Percentiles rank a stretch among this genome's conserved stretches.
phyloP scores from a whole-genome alignment of 768 basidiomycete species.

The Podaxis pistillaris region DNA sequence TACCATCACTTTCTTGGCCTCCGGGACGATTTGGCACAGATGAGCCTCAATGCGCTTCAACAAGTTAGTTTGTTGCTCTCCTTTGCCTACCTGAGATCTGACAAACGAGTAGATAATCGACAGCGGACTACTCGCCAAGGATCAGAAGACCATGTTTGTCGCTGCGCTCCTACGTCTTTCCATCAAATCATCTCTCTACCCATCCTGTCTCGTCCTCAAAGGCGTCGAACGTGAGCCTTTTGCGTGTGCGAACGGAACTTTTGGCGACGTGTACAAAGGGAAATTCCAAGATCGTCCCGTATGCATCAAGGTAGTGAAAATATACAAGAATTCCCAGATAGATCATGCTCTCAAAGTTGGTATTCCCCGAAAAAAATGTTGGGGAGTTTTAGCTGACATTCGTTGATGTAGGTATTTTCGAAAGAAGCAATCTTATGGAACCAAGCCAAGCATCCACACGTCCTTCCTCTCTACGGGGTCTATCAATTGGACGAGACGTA shows the following conservation, averaged over 20 bases:
- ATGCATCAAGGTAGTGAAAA: slow-evolving; percentile 19
- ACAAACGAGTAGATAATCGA: slow-evolving; percentile 7
- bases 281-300: slow-evolving; percentile 13
- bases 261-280: slow-evolving; percentile 23
- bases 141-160: neutral
- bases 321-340: slow-evolving; percentile 18
- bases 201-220: slow-evolving; percentile 2
- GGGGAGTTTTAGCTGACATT: neutral
- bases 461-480: slow-evolving; percentile 36
- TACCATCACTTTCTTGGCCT: slow-evolving; percentile 9
- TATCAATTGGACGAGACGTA: slow-evolving; percentile 22
- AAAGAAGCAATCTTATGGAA: slow-evolving; percentile 28
- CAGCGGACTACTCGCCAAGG: neutral
- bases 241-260: slow-evolving; percentile 18
- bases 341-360: slow-evolving; percentile 17
- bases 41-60: slow-evolving; percentile 4
- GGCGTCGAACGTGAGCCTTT: slow-evolving; percentile 9
- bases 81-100: neutral
- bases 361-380: neutral
- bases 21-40: neutral
- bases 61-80: neutral
- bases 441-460: slow-evolving; percentile 23
- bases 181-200: slow-evolving; percentile 1
- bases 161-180: slow-evolving; percentile 13
- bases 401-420: slow-evolving; percentile 21